Evolutionary conservation across 805 yeast genomes (phyloP), one percentile per base, ranked within the genome.

Genomic region (Suhomyces canberraensis): DNA sequence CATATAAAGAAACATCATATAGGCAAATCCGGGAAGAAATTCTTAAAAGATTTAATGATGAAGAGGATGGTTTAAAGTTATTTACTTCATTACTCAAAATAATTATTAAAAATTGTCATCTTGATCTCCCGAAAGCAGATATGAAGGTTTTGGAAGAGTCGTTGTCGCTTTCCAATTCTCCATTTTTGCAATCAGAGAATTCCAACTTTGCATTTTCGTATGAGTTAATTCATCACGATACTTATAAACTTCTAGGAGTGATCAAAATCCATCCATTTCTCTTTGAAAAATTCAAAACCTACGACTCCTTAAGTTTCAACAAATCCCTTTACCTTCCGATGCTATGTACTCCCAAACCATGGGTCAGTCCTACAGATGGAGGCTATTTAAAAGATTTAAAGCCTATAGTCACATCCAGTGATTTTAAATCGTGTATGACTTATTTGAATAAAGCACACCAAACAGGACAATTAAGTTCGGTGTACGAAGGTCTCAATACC

Each of bases 261-360:
- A 40, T 61, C 15, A 41, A 37, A 15, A 33, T 56, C 9, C 58
- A 61, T 30, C 64, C 63, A 2, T 55, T 33, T 32, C 38, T 56
- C 4, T 27, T 35, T 15, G 40, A 47, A 3, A 35, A 47, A 22
- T 45, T 50, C 35, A 44, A 43, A 24, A 16, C 31, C 13, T 31
- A 27, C 8, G 42, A 41, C 11, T 36, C 45, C 2, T 25, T 49
- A 3, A 26, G 46, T 4, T 36, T 39, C 15, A 34, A 34, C 24
- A 51, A 40, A 15, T 36, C 47, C 2, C 30, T 51, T 8, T 54
- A 39, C 21, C 40, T 67, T 4, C 74, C 74, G 1, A 67, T 69
- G 73, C 20, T 69, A 7, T 42, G 45, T 20, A 65, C 68, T 5
- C 73, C 74, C 1, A 52, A 52, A 36, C 47, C 49, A 7, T 67